Evolutionary conservation across 805 yeast species (phyloP).

Genomic region (Citeromyces nyonsensis): DNA sequence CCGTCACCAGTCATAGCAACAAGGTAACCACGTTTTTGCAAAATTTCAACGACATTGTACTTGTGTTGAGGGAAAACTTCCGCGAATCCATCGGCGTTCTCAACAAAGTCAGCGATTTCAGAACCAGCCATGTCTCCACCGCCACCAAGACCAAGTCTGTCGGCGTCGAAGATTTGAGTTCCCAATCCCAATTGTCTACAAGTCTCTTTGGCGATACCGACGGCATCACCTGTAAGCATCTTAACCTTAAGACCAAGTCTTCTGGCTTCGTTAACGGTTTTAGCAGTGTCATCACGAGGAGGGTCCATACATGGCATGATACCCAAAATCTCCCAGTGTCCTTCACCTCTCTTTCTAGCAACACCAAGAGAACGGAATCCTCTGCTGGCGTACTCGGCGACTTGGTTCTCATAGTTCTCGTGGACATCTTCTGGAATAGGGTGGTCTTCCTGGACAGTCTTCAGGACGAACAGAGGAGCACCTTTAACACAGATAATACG

Average conservation of each 20-base stretch:
- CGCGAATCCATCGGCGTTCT: conserved; percentile 96
- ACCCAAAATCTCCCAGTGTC: conserved; percentile 95
- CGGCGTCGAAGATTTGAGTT: conserved; percentile 93
- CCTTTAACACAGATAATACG: conserved; percentile 93
- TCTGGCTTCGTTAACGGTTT: conserved; percentile 86
- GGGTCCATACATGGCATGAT: conserved; percentile 99
- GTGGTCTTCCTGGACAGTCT: conserved; percentile 95
- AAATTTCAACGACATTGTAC: conserved; percentile 88
- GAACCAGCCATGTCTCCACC: conserved; percentile 92
- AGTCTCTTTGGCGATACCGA: conserved; percentile 97
- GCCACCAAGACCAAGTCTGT: conserved; percentile 91
- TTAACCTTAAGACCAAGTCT: conserved; percentile 84
- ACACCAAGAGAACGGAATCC: conserved; percentile 98
- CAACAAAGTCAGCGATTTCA: conserved; percentile 93
- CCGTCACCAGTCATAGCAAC: conserved; percentile 99
- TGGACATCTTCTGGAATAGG: conserved; percentile 89
- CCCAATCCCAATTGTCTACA: conserved; percentile 96
- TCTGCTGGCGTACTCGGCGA: conserved; percentile 94
- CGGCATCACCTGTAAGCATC: conserved; percentile 99
- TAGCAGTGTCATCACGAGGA: conserved; percentile 96
- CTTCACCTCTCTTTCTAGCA: conserved; percentile 97
- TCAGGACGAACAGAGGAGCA: conserved; percentile 93
- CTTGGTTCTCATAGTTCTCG: conserved; percentile 92
- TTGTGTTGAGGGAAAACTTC: conserved; percentile 98
- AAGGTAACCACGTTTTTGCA: conserved; percentile 91